Base-by-base conservation (phyloP, 1,139 yeast genomes). In the Martiniozyma asiatica region DNA sequence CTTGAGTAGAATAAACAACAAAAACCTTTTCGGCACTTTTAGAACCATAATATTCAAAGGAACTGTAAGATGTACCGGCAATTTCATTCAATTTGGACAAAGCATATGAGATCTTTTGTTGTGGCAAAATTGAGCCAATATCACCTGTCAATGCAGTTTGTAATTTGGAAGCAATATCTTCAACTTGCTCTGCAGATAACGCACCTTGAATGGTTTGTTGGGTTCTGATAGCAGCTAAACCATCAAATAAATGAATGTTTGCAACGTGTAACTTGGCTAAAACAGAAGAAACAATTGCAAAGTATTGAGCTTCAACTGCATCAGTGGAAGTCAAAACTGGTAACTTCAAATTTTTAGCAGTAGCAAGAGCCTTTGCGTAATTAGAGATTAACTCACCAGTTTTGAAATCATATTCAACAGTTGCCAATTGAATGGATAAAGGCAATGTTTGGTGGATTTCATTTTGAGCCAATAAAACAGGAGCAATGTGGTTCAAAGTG, bases 1-100 rank as follows among this genome's bases (percentile, higher is more conserved):
- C 89, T 27, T 70, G 59, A 14, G 92, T 65, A 18, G 95, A 94
- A 46, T 78, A 75, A 23, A 75, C 65, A 19, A 85, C 89, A 50
- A 81, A 72, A 11, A 87, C 82, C 20, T 77, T 69, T 27, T 69
- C 68, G 7, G 94, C 76, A 34, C 59, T 53, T 8, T 55, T 50
- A 34, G 62, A 59, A 33, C 95, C 95, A 37, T 53, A 53, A 54
- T 78, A 82, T 53, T 82, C 81, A 46, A 85, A 80, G 20, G 79
- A 71, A 31, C 68, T 59, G 50, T 75, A 76, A 19, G 59, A 51
- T 10, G 76, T 65, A 25, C 77, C 79, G 4, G 34, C 22, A 24
- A 81, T 59, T 19, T 61, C 50, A 52, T 80, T 80, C 47, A 79
- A 61, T 25, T 66, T 54, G 4, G 43, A 35, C 25, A 73, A 61